Conservation (phyloP, 257 asterid genomes). For the Coffea canephora region DNA sequence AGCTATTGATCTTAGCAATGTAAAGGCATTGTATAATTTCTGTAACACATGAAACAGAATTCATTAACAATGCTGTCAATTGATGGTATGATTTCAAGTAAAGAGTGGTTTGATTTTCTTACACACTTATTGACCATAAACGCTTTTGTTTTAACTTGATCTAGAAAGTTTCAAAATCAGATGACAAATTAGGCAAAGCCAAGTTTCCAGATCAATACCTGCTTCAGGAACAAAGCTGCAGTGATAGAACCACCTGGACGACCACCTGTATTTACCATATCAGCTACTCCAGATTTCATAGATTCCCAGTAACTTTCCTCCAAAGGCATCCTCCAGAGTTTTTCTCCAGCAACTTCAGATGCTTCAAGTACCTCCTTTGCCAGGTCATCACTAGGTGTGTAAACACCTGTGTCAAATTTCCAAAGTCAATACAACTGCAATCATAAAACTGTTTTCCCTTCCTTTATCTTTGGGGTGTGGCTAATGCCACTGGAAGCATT, state of each 20-base stretch:
- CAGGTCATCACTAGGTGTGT: constrained; percentile 81
- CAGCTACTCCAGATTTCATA: constrained; percentile 96
- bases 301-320: constrained; percentile 97
- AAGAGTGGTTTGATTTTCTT: neutral
- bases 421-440: neutral
- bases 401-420: constrained; percentile 51
- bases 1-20: neutral
- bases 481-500: neutral
- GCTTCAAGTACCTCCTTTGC: constrained; percentile 84
- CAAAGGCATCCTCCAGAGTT: constrained; percentile 93
- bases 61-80: neutral
- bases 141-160: neutral
- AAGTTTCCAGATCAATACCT: constrained; percentile 44
- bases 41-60: neutral
- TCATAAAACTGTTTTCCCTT: neutral
- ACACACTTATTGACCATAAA: too few relatives aligned
- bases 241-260: constrained; percentile 94
- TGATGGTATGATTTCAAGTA: neutral
- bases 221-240: constrained; percentile 98
- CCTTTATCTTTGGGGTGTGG: neutral
- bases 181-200: neutral
- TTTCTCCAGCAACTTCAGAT: constrained; percentile 80
- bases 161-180: neutral
- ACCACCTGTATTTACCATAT: constrained; percentile 93
- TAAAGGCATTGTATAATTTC: neutral